Conservation (phyloP, 306 rosid species). For the Quercus berberidifolia region DNA sequence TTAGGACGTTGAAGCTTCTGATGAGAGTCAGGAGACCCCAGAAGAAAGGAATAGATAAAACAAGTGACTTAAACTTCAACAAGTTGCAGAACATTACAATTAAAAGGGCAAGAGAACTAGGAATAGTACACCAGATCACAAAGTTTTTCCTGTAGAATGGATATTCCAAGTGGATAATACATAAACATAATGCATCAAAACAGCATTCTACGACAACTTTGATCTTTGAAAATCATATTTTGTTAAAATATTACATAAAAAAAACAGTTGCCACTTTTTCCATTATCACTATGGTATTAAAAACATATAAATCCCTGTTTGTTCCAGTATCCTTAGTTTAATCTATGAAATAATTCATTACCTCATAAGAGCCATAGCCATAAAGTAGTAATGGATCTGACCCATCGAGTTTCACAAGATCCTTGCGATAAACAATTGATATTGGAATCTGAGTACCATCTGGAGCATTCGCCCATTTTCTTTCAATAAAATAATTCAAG, state of each 20-base stretch:
- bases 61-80: background rate
- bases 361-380: slow-evolving; percentile 99
- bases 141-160: background rate
- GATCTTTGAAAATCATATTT: background rate
- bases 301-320: slow-evolving; percentile 18
- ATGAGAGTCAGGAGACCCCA: background rate
- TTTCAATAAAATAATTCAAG: slow-evolving; percentile 72
- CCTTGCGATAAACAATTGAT: slow-evolving; percentile 78
- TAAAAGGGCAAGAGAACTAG: background rate
- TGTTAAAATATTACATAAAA: background rate
- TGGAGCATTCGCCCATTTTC: slow-evolving; percentile 74
- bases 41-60: background rate
- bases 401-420: slow-evolving; percentile 83
- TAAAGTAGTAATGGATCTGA: slow-evolving; percentile 85
- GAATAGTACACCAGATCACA: background rate
- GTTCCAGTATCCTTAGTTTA: slow-evolving; percentile 11
- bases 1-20: background rate
- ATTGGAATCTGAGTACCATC: slow-evolving; percentile 86
- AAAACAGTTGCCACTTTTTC: slow-evolving; percentile 8
- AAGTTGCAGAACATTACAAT: background rate
- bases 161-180: background rate
- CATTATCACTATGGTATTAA: slow-evolving; percentile 5
- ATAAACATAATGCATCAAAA: background rate
- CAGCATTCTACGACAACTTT: background rate
- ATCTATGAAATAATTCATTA: slow-evolving; percentile 24